These are phyloP conservation scores for Davidsoniella australis DNA, from an alignment of 2,329 filamentous ascomycete genomes.

Conservation along the genomic window DNA sequence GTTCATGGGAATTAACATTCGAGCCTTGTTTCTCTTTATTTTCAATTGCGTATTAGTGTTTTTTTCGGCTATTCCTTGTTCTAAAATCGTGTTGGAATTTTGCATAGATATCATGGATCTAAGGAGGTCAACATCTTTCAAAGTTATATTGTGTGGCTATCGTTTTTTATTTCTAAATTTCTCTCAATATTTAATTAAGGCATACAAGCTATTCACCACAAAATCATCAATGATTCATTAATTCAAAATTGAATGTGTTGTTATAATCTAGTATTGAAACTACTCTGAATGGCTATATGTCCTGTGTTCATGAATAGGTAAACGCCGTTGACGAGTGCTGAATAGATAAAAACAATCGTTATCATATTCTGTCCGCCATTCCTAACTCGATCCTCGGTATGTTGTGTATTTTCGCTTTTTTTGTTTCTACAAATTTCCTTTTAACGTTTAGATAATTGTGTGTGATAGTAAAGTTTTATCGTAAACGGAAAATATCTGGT, in stretches of 20 bases:
- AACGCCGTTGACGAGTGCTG: no score
- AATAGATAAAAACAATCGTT: background rate
- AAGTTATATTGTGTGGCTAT: background rate
- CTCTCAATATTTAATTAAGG: background rate
- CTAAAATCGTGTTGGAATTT: conserved; percentile 3
- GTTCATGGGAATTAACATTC: background rate
- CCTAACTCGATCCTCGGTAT: background rate
- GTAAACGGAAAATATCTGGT: conserved; percentile 6
- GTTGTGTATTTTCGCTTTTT: background rate
- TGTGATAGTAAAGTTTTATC: background rate
- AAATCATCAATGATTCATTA: background rate
- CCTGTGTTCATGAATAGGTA: no score
- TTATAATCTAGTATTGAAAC: no score
- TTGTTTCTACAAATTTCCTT: background rate
- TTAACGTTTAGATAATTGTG: background rate
- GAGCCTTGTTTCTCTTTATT: background rate
- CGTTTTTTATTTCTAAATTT: background rate
- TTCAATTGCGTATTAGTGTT: no score
- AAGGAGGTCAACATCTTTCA: background rate
- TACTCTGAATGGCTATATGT: no score
- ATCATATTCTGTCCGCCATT: background rate
- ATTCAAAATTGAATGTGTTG: no score
- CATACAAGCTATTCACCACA: background rate
- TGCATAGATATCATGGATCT: background rate
- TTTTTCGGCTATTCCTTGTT: background rate